Percentiles rank a stretch among this genome's conserved stretches.
These are phyloP conservation scores for Monosporascus cannonballus DNA, from an alignment of 2,329 filamentous ascomycete genomes.

Conservation along the genomic window DNA sequence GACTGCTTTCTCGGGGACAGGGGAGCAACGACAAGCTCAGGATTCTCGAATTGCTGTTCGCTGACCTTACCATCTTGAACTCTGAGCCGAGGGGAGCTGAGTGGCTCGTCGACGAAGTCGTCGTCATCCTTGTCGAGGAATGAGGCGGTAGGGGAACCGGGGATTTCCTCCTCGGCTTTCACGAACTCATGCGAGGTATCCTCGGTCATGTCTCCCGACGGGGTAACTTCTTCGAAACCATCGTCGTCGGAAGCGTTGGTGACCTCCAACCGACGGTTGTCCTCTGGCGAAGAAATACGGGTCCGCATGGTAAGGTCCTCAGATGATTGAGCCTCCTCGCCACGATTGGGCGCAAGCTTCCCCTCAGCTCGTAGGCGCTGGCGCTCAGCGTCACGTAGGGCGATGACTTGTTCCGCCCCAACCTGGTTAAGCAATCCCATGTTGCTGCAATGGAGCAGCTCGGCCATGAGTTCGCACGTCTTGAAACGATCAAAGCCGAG, in stretches of 20 bases:
- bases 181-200: constrained; percentile 65
- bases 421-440: constrained; percentile 93
- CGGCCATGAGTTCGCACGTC: constrained; percentile 97
- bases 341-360: constrained; percentile 50
- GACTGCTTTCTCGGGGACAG: constrained; percentile 46
- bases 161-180: constrained; percentile 51
- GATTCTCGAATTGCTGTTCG: constrained; percentile 46
- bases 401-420: constrained; percentile 83
- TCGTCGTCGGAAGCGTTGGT: constrained; percentile 83
- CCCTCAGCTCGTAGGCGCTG: constrained; percentile 74
- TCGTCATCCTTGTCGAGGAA: constrained; percentile 58
- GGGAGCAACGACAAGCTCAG: constrained; percentile 50
- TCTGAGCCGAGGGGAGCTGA: constrained; percentile 61
- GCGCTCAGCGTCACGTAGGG: constrained; percentile 71
- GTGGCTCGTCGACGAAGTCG: constrained; percentile 72
- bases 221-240: constrained; percentile 84
- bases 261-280: constrained; percentile 67
- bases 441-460: constrained; percentile 94
- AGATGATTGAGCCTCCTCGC: constrained; percentile 37
- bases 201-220: constrained; percentile 63
- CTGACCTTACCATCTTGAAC: constrained; percentile 53
- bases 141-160: constrained; percentile 29
- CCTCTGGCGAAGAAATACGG: constrained; percentile 43
- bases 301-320: constrained; percentile 60
- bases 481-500: constrained; percentile 97